Base-by-base conservation (phyloP, 2,329 filamentous ascomycete species). In the Fusarium sacchari region DNA sequence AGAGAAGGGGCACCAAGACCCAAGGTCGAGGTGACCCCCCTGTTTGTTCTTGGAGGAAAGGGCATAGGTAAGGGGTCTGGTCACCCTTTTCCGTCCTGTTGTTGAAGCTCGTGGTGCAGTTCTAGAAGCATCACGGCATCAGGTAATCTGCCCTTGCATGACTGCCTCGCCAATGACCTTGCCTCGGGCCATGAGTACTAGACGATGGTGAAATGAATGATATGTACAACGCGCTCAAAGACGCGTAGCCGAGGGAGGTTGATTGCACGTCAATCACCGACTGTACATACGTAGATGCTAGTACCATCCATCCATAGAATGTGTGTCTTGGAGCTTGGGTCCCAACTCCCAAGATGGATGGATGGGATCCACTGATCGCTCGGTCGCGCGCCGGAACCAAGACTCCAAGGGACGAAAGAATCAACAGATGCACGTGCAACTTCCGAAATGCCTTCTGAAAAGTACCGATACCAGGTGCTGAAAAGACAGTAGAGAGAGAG, bases 101-200 rank as follows among this genome's bases (percentile, higher is more conserved):
- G 63, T 62, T 60, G 63, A 60, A 76, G 61, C 65, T 62, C 55
- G 64, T 76, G 53, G 60, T 63, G 61, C 60, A n/a, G 60, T 67
- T 69, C 71, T 77, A 63, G 64, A 76, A 74, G 72, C 57, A 63
- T 74, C 64, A 64, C 58, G 61, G 52, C 60, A 75, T 75, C 65
- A 73, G 59, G 70, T 56, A 76, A 77, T 78, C 67, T 77, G 61
- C 55, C 62, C 60, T 67, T 52, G 61, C 72, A 76, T 69, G 60
- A 66, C 53, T 58, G 47, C 37, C 37, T 44, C 61, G 56, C 76
- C 76, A 78, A 78, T 78, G 61, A 67, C 44, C 59, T 53, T 43
- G 52, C 42, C 59, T 58, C 56, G 63, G 49, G 46, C 32, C 59
- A 53, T 40, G 34, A 65, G 62, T 69, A 60, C 74, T 59, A 46